Evolutionary conservation across 2,329 filamentous ascomycete genomes (phyloP), one percentile per base, ranked within the genome.

Genomic region (Blastomyces parvus): DNA sequence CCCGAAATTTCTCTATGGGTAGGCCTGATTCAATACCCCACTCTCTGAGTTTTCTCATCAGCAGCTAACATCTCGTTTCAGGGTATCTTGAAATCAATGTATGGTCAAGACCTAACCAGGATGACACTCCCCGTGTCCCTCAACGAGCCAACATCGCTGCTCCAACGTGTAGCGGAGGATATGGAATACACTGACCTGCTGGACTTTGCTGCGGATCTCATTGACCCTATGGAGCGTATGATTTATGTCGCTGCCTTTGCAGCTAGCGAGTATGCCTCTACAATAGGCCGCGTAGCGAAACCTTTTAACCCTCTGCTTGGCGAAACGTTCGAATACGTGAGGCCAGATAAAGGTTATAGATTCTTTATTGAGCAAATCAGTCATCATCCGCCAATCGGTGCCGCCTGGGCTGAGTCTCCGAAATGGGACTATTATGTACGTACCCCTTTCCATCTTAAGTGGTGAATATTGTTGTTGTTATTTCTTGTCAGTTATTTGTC

Each of bases 21-120:
- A 84, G 78, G 88, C 79, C 55, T 14, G 56, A 62, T 36, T 9
- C 11, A 59, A 42, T 38, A 27, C 46, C n/a, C 30, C 7, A 30
- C 27, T 38, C 52, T 22, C 27, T 19, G 33, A 22, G 22, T 3
- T 30, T 17, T n/a, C 30, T 38, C 9, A 27, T n/a, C 30, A 8
- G n/a, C 48, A 22, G 33, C 63, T 53, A 57, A 52, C 11, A 36
- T 38, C 14, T 46, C 57, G 36, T 61, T 62, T 48, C 67, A 97
- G 92, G 88, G 89, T 68, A 97, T 99, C 69, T 80, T 99, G 67
- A 99, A 97, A 79, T 97, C 93, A 27, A 97, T 99, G 94, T 96
- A 99, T 76, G 94, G 94, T 67, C 97, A 99, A 75, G 94, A 99
- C 73, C 97, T 99, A 94, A 97, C 94, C 46, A 97, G 95, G 80